Evolutionary conservation across 2,329 filamentous ascomycete species (phyloP), one percentile per base, ranked within the genome.

Genomic region (Mycocentrospora acerina): DNA sequence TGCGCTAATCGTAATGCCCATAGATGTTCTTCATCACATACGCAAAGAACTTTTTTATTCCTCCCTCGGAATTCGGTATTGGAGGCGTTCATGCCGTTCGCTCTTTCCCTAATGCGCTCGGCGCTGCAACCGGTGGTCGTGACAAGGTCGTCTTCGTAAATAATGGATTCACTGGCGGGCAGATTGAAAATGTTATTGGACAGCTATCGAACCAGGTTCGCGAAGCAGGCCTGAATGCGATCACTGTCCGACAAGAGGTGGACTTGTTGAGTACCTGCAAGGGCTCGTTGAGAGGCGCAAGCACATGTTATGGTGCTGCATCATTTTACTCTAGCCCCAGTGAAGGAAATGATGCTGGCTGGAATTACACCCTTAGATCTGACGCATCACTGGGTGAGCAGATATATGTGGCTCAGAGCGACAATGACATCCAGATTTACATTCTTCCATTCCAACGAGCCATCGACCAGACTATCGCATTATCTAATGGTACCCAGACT

Each of bases 281-380:
- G 18, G 72, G 71, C 45, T 71, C 71, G 2, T 57, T 76, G 43
- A 60, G 73, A 18, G 86, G 86, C 13, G 82, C 86, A 1, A 85
- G 85, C 10, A 71, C 67, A 1, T 93, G 88, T 64, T 90, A 84
- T 59, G 85, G 80, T 13, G 88, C 85, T 7, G 78, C 86, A 2
- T 80, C 85, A 4, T 91, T 94, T 69, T 74, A 81, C 37, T 84
- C 84, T 1, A 94, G 88, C 4, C 88, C 89, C 0, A 75, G 68
- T 2, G 83, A 93, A 68, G 88, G 88, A 8, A 47, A 63, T 1
- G 77, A 76, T 6, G 77, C 78, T 2, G 67, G 79, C 29, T 95
- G 90, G 90, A 94, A 93, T 67, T 96, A 95, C 60, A 90, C 88
- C 0, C 74, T 95, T 17, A 77, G 87, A 40, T 82, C 82, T 3